Evolutionary conservation across 148 eudicot genomes (phyloP).

Genomic region (Silene uniflora): DNA sequence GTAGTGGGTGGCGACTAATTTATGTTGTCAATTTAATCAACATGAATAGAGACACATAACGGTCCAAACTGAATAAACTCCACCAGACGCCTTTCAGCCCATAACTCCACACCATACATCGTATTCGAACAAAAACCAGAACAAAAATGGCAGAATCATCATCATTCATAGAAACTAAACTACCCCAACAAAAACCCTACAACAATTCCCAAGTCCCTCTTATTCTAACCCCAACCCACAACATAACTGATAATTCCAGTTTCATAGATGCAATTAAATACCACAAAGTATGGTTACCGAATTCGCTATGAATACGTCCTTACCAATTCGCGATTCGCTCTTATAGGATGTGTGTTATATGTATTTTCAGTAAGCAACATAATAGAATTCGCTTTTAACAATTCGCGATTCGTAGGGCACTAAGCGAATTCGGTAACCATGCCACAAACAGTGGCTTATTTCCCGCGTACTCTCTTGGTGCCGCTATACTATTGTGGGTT

Average conservation of each 20-base stretch:
- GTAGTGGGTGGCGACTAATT: too few relatives aligned
- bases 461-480: constrained; percentile 59
- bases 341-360: too few relatives aligned
- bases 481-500: constrained; percentile 64
- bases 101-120: background rate
- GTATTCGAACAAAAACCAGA: too few relatives aligned
- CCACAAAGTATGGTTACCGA: constrained; percentile 55
- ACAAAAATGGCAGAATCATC: constrained; percentile 31
- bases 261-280: constrained; percentile 41
- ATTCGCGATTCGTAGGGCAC: too few relatives aligned
- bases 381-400: too few relatives aligned
- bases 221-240: constrained; percentile 36
- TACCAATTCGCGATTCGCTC: too few relatives aligned
- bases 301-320: too few relatives aligned
- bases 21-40: too few relatives aligned
- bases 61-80: background rate
- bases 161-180: constrained; percentile 33
- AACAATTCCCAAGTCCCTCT: constrained; percentile 43
- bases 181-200: constrained; percentile 51
- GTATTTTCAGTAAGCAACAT: too few relatives aligned
- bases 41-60: constrained; percentile 12
- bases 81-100: too few relatives aligned
- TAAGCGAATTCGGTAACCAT: too few relatives aligned
- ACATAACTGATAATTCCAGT: background rate
- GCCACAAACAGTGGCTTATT: constrained; percentile 53